A percentile compares a stretch with the other conserved stretches of the same genome.
These are phyloP conservation scores for Colletotrichum tofieldiae DNA, from an alignment of 2,329 filamentous ascomycete genomes.

Conservation along the genomic window DNA sequence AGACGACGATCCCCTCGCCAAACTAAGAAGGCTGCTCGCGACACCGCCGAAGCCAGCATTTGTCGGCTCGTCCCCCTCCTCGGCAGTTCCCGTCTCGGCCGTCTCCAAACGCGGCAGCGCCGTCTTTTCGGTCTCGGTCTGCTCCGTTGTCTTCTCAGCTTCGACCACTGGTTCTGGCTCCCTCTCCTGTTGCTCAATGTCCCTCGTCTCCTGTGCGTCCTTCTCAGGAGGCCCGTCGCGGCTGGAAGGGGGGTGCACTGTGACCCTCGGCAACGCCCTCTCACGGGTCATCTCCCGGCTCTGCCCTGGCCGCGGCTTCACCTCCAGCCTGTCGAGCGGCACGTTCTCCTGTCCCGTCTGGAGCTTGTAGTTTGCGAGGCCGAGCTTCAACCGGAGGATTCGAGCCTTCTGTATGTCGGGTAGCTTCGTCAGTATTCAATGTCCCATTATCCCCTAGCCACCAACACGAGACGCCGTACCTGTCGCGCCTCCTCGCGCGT, in stretches of 20 bases:
- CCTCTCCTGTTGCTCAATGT: background rate
- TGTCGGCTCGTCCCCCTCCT: constrained; percentile 54
- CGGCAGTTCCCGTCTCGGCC: constrained; percentile 40
- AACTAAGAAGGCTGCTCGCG: constrained; percentile 67
- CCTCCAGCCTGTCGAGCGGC: constrained; percentile 73
- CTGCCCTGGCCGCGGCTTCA: constrained; percentile 50
- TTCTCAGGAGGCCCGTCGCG: constrained; percentile 39
- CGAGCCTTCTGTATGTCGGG: constrained; percentile 69
- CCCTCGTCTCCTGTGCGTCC: constrained; percentile 42
- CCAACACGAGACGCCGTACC: constrained; percentile 52
- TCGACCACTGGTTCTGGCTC: constrained; percentile 17
- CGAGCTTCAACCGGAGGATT: constrained; percentile 77
- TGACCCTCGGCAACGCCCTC: constrained; percentile 42
- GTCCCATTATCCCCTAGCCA: background rate
- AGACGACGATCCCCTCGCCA: constrained; percentile 52
- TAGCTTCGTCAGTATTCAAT: constrained; percentile 21
- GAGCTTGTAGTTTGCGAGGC: constrained; percentile 82
- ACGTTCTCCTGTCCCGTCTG: constrained; percentile 79
- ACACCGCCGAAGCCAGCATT: constrained; percentile 65
- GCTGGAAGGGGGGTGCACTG: constrained; percentile 44
- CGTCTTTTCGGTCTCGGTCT: constrained; percentile 43
- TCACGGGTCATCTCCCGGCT: constrained; percentile 40
- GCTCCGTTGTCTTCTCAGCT: constrained; percentile 35
- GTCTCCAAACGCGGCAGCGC: constrained; percentile 41
- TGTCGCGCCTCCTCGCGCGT: constrained; percentile 69